Conservation (phyloP, 257 asterid genomes). For the Plantago ovata region DNA sequence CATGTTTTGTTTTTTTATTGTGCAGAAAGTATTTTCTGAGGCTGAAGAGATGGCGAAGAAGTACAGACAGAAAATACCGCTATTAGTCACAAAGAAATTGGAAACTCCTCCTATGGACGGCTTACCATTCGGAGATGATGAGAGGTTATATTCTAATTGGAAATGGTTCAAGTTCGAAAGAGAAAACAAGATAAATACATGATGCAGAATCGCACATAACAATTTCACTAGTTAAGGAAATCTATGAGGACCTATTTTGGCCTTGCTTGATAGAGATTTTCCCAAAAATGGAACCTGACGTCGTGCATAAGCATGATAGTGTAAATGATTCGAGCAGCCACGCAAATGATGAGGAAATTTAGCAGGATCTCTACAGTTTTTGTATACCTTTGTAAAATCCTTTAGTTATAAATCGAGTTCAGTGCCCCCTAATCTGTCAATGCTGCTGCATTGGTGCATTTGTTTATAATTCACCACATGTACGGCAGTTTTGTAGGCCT, state of each 20-base stretch:
- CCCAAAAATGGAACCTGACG: no score
- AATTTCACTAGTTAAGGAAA: background rate
- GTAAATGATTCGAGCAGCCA: conserved; percentile 4
- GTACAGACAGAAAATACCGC: conserved; percentile 50
- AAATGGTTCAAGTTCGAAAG: conserved; percentile 77
- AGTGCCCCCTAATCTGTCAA: background rate
- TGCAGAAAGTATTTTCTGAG: conserved; percentile 80
- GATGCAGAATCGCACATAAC: background rate
- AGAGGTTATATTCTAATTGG: conserved; percentile 73
- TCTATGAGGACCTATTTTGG: background rate
- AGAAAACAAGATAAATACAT: conserved; percentile 28
- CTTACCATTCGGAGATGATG: conserved; percentile 74
- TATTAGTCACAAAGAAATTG: conserved; percentile 33
- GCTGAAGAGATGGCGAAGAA: conserved; percentile 85
- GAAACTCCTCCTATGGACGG: conserved; percentile 48
- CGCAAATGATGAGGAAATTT: background rate
- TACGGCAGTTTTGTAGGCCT: no score
- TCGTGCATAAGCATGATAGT: no score
- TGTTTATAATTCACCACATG: no score
- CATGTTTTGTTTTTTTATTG: background rate
- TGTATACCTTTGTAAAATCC: background rate
- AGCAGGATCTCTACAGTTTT: background rate
- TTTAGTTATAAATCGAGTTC: background rate
- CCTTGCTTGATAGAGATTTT: background rate
- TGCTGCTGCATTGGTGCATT: background rate